Conservation (phyloP, 225 moss, liverwort and hornwort genomes). For the Pseudisothecium myosuroides region DNA sequence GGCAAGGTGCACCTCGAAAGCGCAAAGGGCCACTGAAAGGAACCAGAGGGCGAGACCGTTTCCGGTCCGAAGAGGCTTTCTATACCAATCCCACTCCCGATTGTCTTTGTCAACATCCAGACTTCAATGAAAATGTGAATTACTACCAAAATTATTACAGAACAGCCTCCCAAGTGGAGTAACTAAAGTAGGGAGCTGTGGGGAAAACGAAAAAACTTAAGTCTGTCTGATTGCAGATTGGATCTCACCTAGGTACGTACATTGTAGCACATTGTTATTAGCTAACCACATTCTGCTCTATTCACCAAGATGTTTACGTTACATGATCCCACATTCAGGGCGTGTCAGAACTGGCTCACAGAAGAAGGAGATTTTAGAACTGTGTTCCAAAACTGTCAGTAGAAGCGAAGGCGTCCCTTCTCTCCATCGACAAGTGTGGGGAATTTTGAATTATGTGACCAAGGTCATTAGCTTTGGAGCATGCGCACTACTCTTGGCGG, state of each 20-base stretch:
- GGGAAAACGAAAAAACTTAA: neutral
- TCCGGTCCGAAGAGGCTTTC: constrained; percentile 81
- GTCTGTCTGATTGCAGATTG: neutral
- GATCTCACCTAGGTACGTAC: neutral
- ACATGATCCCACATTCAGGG: neutral
- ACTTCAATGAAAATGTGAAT: neutral
- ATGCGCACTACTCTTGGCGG: neutral
- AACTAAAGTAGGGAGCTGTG: neutral
- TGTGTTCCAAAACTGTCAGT: neutral
- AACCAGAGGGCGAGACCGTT: constrained; percentile 65
- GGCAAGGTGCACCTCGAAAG: constrained; percentile 88
- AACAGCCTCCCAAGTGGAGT: neutral
- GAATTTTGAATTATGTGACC: neutral
- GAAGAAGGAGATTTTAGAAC: neutral
- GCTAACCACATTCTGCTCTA: neutral
- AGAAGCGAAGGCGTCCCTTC: neutral
- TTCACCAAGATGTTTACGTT: neutral
- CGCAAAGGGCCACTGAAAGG: constrained; percentile 83
- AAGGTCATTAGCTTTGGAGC: neutral
- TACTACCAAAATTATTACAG: neutral
- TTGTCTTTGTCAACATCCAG: constrained; percentile 51
- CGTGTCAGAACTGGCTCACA: neutral
- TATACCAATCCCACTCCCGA: constrained; percentile 92
- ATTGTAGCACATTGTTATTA: neutral
- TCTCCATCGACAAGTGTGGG: neutral